Conservation (phyloP, 345 rosid genomes). For the Hypericum perforatum region DNA sequence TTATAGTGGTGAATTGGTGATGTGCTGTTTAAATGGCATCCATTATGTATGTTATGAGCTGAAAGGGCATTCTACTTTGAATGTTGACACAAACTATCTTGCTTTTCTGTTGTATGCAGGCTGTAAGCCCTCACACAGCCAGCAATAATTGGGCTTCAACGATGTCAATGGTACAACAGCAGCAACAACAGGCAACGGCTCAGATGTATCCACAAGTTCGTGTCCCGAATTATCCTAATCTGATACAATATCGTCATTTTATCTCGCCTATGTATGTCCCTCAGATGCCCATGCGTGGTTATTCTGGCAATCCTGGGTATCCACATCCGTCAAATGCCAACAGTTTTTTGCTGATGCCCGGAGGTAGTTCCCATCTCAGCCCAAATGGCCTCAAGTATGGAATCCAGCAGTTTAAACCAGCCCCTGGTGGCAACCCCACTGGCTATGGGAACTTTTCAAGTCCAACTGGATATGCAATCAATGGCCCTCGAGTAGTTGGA, state of each 20-base stretch:
- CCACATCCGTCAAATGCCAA: conserved; percentile 82
- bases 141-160: conserved; percentile 49
- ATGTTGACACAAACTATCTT: conserved; percentile 6
- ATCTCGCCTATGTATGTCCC: conserved; percentile 76
- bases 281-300: conserved; percentile 84
- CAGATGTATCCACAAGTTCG: conserved; percentile 93
- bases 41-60: not conserved
- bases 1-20: too few species aligned
- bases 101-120: conserved; percentile 25
- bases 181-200: conserved; percentile 58
- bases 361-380: conserved; percentile 61
- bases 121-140: conserved; percentile 31
- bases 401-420: conserved; percentile 73
- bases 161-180: conserved; percentile 51
- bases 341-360: conserved; percentile 79
- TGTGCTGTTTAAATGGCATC: too few species aligned
- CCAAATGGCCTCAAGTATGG: conserved; percentile 79
- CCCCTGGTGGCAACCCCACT: conserved; percentile 48
- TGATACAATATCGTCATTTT: conserved; percentile 81
- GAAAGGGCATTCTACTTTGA: not conserved
- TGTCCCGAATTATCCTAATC: conserved; percentile 58
- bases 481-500: conserved; percentile 69
- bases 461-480: conserved; percentile 57
- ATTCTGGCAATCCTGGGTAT: conserved; percentile 65
- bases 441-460: conserved; percentile 49